Conservation (phyloP, 768 basidiomycete genomes). For the Mycena galericulata region DNA sequence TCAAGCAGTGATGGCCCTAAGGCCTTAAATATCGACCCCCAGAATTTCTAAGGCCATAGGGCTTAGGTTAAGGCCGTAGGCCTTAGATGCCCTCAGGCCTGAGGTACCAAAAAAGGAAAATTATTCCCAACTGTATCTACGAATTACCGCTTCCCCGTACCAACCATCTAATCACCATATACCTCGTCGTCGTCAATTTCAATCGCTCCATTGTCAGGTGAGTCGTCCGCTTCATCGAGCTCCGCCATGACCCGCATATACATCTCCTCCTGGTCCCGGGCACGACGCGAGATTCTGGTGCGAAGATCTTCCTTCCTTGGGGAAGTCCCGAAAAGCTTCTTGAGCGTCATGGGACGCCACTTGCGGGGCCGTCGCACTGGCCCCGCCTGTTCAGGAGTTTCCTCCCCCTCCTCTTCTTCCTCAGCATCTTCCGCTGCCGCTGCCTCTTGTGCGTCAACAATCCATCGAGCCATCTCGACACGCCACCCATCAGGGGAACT, state of each 20-base stretch:
- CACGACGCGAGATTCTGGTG: background rate
- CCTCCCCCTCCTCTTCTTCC: constrained; percentile 2
- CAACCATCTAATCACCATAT: too few relatives aligned
- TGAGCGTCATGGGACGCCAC: constrained; percentile 1
- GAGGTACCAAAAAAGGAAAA: too few relatives aligned
- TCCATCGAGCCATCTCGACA: too few relatives aligned
- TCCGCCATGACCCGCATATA: constrained; percentile 20
- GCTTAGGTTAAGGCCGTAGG: too few relatives aligned
- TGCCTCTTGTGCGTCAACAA: constrained; percentile 7
- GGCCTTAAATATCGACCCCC: too few relatives aligned
- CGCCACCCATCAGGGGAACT: constrained; percentile 2
- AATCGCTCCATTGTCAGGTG: constrained; percentile 15
- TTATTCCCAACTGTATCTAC: too few relatives aligned
- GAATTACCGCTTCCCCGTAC: too few relatives aligned
- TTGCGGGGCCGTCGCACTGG: constrained; percentile 9
- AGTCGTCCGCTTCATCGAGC: constrained; percentile 4
- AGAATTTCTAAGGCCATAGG: too few relatives aligned
- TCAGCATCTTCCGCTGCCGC: constrained; percentile 4
- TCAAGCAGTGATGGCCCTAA: too few relatives aligned
- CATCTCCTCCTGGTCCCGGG: constrained; percentile 6
- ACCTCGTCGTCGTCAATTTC: too few relatives aligned
- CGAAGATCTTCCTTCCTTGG: constrained; percentile 7
- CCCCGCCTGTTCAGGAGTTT: background rate
- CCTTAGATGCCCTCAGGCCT: too few relatives aligned
- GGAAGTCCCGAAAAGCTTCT: background rate